A percentile compares a stretch with the other conserved stretches of the same genome.
These are phyloP conservation scores for Fusarium denticulatum DNA, from an alignment of 2,329 filamentous ascomycete genomes.

Conservation along the genomic window DNA sequence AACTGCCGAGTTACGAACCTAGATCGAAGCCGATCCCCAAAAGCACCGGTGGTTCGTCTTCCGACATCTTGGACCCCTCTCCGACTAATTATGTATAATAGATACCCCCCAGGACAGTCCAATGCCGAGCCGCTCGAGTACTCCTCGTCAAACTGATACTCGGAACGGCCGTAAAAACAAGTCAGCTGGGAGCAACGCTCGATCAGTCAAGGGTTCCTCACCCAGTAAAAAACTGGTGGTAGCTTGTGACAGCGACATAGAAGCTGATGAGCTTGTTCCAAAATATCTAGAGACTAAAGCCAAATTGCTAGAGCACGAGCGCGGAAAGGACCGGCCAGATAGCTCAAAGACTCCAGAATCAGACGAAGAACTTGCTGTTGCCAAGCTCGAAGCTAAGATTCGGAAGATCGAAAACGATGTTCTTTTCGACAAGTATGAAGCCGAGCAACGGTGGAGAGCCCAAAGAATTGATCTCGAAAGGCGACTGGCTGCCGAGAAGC, in stretches of 20 bases:
- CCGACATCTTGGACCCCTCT: neutral
- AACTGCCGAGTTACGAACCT: conserved; percentile 76
- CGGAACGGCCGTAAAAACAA: conserved; percentile 48
- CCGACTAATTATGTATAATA: conserved; percentile 34
- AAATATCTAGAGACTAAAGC: conserved; percentile 80
- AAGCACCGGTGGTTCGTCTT: conserved; percentile 46
- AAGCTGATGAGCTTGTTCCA: conserved; percentile 78
- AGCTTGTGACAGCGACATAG: conserved; percentile 74
- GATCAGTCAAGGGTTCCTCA: conserved; percentile 35
- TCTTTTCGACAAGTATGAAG: conserved; percentile 74
- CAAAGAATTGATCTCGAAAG: conserved; percentile 69
- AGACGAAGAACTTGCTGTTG: conserved; percentile 59
- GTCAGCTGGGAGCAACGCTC: conserved; percentile 43
- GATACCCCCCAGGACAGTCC: conserved; percentile 63
- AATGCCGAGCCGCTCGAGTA: conserved; percentile 59
- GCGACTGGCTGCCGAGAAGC: conserved; percentile 64
- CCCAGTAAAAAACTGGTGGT: conserved; percentile 57
- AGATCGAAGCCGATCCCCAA: conserved; percentile 51
- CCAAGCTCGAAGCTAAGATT: conserved; percentile 78
- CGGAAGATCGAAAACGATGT: conserved; percentile 81
- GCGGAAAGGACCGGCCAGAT: conserved; percentile 42
- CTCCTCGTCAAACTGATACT: conserved; percentile 53
- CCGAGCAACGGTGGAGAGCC: conserved; percentile 72
- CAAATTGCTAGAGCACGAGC: conserved; percentile 70
- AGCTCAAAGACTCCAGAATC: conserved; percentile 29